phyloP scores from a whole-genome alignment of 2,329 filamentous ascomycete species.

The Hypoxylon sp. region DNA sequence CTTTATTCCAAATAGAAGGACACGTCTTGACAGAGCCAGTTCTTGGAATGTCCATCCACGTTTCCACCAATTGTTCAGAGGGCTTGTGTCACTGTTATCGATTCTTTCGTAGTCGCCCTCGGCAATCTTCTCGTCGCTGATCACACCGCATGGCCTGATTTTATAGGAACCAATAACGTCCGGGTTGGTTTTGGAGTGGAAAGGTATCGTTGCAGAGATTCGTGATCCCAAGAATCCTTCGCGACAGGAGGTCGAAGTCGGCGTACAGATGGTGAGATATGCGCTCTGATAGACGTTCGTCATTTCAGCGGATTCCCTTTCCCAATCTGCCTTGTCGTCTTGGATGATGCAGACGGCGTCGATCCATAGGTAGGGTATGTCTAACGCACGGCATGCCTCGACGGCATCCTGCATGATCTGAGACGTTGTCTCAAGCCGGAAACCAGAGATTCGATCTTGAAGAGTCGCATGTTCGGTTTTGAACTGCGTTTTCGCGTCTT shows the following conservation, averaged over 20 bases:
- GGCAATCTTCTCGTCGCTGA: background rate
- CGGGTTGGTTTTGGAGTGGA: background rate
- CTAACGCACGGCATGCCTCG: slow-evolving; percentile 1
- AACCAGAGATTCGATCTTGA: slow-evolving; percentile 1
- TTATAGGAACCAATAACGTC: slow-evolving; percentile 3
- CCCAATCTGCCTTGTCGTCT: slow-evolving; percentile 27
- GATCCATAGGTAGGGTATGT: slow-evolving; percentile 33
- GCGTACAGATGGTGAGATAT: slow-evolving; percentile 9
- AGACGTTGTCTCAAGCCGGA: slow-evolving; percentile 1
- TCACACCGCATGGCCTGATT: slow-evolving; percentile 1
- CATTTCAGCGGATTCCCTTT: slow-evolving; percentile 26
- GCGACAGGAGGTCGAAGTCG: slow-evolving; percentile 9
- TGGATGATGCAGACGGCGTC: slow-evolving; percentile 38
- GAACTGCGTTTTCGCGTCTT: slow-evolving; percentile 21
- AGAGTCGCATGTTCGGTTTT: slow-evolving; percentile 10
- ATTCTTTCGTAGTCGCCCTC: slow-evolving; percentile 10
- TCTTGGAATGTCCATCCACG: slow-evolving; percentile 25
- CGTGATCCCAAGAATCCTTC: slow-evolving; percentile 10
- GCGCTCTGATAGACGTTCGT: slow-evolving; percentile 20
- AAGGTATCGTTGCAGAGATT: background rate
- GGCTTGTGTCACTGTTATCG: slow-evolving; percentile 13
- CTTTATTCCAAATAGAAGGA: slow-evolving; percentile 13
- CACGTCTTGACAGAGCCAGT: slow-evolving; percentile 9
- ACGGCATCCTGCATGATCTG: slow-evolving; percentile 11
- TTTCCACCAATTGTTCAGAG: slow-evolving; percentile 19